Evolutionary conservation across 352 stramenopile genomes (phyloP).

Genomic region (Peronospora farinosa): DNA sequence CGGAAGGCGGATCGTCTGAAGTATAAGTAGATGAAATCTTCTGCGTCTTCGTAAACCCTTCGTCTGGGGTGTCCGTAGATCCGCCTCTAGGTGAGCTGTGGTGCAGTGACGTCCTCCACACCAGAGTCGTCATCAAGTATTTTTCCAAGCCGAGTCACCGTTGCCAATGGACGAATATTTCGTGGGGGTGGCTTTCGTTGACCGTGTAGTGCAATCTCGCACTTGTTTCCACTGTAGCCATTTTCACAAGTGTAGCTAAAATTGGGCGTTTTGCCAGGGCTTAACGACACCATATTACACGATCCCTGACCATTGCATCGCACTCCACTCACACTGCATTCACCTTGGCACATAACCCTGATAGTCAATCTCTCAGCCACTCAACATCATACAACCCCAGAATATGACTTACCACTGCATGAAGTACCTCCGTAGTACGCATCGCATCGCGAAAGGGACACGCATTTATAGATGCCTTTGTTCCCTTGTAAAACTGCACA

Average conservation of each 20-base stretch:
- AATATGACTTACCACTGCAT: slow-evolving; percentile 46
- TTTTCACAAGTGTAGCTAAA: slow-evolving; percentile 63
- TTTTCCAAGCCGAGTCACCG: slow-evolving; percentile 9
- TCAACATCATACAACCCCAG: not conserved
- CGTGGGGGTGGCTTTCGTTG: not conserved
- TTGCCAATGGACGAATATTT: slow-evolving; percentile 12
- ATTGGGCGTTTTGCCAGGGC: slow-evolving; percentile 27
- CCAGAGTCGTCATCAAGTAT: not conserved
- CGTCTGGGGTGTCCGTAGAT: not conserved
- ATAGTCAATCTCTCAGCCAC: not conserved
- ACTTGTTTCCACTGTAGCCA: slow-evolving; percentile 66
- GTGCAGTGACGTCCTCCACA: not conserved
- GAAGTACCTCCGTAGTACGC: slow-evolving; percentile 44
- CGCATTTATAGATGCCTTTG: slow-evolving; percentile 75
- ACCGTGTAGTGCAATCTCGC: slow-evolving; percentile 19
- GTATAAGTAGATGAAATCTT: slow-evolving; percentile 3
- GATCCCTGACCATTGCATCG: slow-evolving; percentile 73
- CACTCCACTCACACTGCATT: slow-evolving; percentile 46
- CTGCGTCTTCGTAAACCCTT: not conserved
- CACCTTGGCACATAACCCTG: slow-evolving; percentile 16
- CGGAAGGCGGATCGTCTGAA: slow-evolving; percentile 2
- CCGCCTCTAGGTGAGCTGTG: not conserved
- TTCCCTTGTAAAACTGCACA: slow-evolving; percentile 27
- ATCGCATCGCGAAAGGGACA: slow-evolving; percentile 71
- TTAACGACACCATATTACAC: slow-evolving; percentile 44